These are phyloP conservation scores for Calonectria fujianensis DNA, from an alignment of 2,329 filamentous ascomycete genomes.

Conservation along the genomic window DNA sequence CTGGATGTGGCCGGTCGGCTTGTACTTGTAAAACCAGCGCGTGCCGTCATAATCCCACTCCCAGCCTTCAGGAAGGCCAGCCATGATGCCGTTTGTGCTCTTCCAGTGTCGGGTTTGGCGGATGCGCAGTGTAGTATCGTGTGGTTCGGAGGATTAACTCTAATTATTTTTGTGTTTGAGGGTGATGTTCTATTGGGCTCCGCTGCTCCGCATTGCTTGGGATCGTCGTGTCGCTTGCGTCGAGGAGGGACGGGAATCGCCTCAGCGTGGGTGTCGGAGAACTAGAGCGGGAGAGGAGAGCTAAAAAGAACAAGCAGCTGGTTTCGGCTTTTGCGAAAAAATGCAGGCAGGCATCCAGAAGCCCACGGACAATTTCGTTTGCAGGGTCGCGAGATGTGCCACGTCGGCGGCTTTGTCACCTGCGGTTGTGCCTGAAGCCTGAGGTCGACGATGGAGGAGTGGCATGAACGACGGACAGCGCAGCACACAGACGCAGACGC, in stretches of 20 bases:
- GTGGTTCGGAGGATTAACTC: not conserved
- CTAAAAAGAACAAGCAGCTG: not conserved
- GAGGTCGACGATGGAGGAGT: conserved; percentile 36
- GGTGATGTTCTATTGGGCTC: conserved; percentile 24
- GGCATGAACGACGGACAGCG: conserved; percentile 19
- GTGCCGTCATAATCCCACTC: conserved; percentile 74
- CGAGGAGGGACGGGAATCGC: not conserved
- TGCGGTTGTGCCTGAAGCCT: conserved; percentile 36
- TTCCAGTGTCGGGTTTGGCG: not conserved
- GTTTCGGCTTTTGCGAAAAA: not conserved
- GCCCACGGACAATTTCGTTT: not conserved
- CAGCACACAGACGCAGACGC: conserved; percentile 19
- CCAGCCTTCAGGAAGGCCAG: conserved; percentile 71
- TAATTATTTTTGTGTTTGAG: not conserved
- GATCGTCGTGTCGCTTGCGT: conserved; percentile 30
- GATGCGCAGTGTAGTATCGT: conserved; percentile 24
- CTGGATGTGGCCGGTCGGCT: conserved; percentile 71
- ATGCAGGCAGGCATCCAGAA: not conserved
- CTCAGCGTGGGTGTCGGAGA: not conserved
- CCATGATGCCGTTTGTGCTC: conserved; percentile 47
- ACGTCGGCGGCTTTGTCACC: conserved; percentile 35
- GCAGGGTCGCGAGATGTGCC: conserved; percentile 16
- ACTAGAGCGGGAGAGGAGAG: not conserved
- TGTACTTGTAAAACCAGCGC: conserved; percentile 76
- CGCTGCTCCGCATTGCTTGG: conserved; percentile 34